phyloP scores from a whole-genome alignment of 805 yeast species.

The Candida takata region DNA sequence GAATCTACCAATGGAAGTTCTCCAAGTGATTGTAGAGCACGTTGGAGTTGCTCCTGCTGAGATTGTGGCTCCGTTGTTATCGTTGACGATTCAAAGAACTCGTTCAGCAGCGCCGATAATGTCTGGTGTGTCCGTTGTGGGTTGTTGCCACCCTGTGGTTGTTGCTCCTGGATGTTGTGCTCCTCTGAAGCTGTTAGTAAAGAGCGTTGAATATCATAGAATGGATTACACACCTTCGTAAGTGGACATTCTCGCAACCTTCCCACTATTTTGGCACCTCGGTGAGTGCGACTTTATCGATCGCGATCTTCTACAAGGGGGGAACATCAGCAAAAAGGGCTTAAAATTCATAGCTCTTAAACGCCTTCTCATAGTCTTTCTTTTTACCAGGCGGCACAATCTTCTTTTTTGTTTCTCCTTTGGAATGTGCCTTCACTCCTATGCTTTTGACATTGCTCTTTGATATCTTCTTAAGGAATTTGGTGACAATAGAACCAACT shows the following conservation, averaged over 20 bases:
- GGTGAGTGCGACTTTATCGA: too few relatives aligned
- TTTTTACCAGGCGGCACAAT: too few relatives aligned
- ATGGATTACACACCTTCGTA: constrained; percentile 30
- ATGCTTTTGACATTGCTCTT: too few relatives aligned
- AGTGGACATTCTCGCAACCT: too few relatives aligned
- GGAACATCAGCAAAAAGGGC: too few relatives aligned
- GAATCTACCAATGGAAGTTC: constrained; percentile 19
- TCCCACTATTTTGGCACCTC: too few relatives aligned
- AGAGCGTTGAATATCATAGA: too few relatives aligned
- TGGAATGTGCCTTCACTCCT: not conserved
- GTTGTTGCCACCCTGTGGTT: constrained; percentile 1
- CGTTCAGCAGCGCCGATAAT: constrained; percentile 9
- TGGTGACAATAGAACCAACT: constrained; percentile 42
- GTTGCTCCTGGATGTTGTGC: constrained; percentile 16
- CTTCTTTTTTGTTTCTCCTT: not conserved
- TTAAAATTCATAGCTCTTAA: constrained; percentile 7
- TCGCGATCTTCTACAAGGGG: not conserved
- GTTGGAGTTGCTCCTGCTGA: constrained; percentile 10
- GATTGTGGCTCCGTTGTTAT: not conserved
- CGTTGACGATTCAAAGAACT: constrained; percentile 11
- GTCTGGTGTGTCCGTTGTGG: constrained; percentile 14
- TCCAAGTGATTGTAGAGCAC: constrained; percentile 14
- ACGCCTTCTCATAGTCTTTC: constrained; percentile 2
- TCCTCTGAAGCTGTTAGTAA: too few relatives aligned
- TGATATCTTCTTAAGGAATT: constrained; percentile 41